Conservation (phyloP, 2,329 filamentous ascomycete genomes). For the Calcarisporium arbuscula region DNA sequence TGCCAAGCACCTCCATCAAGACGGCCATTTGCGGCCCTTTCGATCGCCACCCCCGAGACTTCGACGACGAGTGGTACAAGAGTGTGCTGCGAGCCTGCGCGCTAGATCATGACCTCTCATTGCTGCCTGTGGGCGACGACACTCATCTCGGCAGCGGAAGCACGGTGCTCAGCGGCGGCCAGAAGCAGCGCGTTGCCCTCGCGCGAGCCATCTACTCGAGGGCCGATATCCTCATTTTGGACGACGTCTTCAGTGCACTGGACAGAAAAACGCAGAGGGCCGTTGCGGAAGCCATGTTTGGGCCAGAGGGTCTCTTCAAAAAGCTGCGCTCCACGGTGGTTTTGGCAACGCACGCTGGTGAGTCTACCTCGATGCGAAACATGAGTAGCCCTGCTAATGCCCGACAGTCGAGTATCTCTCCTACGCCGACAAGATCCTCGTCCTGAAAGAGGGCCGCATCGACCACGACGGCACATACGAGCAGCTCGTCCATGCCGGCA, state of each 20-base stretch:
- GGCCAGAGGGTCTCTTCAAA: slow-evolving; percentile 11
- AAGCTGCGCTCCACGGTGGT: slow-evolving; percentile 32
- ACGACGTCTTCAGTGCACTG: slow-evolving; percentile 83
- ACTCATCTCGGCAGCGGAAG: slow-evolving; percentile 88
- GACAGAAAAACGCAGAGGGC: slow-evolving; percentile 36
- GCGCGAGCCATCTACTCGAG: slow-evolving; percentile 86
- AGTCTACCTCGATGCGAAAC: slow-evolving; percentile 6
- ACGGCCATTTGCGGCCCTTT: slow-evolving; percentile 8
- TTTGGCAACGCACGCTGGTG: slow-evolving; percentile 33
- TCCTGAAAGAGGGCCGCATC: slow-evolving; percentile 5
- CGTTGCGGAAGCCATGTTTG: slow-evolving; percentile 11
- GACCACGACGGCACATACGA: slow-evolving; percentile 3
- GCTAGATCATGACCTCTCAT: slow-evolving; percentile 13
- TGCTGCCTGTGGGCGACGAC: slow-evolving; percentile 57
- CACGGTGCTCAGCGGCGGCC: slow-evolving; percentile 83
- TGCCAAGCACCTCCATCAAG: slow-evolving; percentile 8
- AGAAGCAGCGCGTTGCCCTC: slow-evolving; percentile 81
- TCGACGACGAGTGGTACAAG: slow-evolving; percentile 12
- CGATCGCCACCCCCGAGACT: no score
- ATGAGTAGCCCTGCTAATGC: background rate
- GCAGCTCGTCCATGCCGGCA: background rate
- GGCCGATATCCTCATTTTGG: slow-evolving; percentile 80
- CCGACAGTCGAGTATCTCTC: slow-evolving; percentile 7
- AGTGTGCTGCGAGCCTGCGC: slow-evolving; percentile 13
- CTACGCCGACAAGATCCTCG: slow-evolving; percentile 8